Evolutionary conservation across 805 yeast species (phyloP), one percentile per base, ranked within the genome.

Genomic region (Maudiozyma turicensis): DNA sequence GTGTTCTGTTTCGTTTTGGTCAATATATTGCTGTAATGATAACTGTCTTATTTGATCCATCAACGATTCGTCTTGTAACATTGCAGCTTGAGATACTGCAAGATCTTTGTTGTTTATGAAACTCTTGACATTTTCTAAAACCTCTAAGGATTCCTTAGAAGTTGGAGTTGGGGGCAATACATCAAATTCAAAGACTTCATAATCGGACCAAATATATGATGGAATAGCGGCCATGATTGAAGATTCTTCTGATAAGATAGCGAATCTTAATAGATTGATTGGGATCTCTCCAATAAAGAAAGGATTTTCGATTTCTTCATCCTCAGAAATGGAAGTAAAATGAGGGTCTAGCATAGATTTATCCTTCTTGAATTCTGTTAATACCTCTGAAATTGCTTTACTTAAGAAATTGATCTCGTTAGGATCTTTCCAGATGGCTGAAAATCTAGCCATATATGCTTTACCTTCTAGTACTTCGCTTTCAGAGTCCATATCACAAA

Each of bases 171-270:
- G 93, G 1, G 95, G 90, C 26, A 85, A 61, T 2, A 83, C 75
- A 63, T 85, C 95, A 59, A 76, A 85, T 55, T 85, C 95, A 58
- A 70, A 79, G 13, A 81, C 72, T 48, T 82, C 83, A 48, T 81
- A 72, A 29, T 75, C 61, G 1, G 75, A 73, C 85, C 88, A 85
- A 28, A 83, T 72, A 2, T 65, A 56, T 29, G 72, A 58, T 0
- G 95, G 95, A 28, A 84, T 71, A 54, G 77, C 76, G 1, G 86
- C 86, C 84, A 85, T 80, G 1, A 82, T 74, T 40, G 78, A 74
- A 28, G 78, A 79, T 61, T 84, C 93, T 14, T 84, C 86, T 0
- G 89, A 81, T 40, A 85, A 64, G 33, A 85, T 73, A 2, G 81
- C 82, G 64, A 84, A 83, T 49, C 95, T 72, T 10, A 84, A 56